Conservation (phyloP, 768 basidiomycete species). For the Suillus variegatus region DNA sequence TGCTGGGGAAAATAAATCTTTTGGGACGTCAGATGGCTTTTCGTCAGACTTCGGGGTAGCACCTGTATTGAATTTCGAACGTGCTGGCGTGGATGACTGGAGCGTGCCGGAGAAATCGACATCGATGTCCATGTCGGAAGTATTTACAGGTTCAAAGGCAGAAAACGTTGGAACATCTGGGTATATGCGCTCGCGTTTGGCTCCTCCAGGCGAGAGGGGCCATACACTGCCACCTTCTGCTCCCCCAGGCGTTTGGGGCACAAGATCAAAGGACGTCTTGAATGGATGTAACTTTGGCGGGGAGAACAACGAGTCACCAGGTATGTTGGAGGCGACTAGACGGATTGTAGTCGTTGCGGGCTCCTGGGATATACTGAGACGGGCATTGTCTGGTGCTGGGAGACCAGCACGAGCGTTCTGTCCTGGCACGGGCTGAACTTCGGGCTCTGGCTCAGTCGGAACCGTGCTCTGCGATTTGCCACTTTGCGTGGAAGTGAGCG, state of each 20-base stretch:
- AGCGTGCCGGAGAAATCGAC: conserved; percentile 38
- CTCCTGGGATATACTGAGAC: conserved; percentile 57
- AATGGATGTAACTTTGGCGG: conserved; percentile 72
- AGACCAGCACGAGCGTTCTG: conserved; percentile 56
- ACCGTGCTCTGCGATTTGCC: conserved; percentile 29
- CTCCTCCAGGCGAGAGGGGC: conserved; percentile 40
- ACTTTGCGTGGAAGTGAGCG: conserved; percentile 26
- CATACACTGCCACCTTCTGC: conserved; percentile 30
- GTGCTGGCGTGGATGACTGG: conserved; percentile 21
- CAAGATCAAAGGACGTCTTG: conserved; percentile 67
- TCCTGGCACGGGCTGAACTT: conserved; percentile 57
- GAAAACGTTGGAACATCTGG: conserved; percentile 39
- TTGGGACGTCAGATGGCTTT: conserved; percentile 31
- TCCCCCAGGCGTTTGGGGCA: conserved; percentile 53
- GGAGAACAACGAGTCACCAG: conserved; percentile 27
- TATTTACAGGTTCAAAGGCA: conserved; percentile 29
- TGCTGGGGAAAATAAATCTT: conserved; percentile 45
- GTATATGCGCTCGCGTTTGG: conserved; percentile 35
- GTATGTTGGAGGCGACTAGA: conserved; percentile 37
- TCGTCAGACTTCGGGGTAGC: conserved; percentile 28
- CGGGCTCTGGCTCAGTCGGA: conserved; percentile 18
- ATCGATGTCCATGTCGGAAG: conserved; percentile 36
- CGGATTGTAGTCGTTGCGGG: conserved; percentile 51
- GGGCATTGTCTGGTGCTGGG: conserved; percentile 61
- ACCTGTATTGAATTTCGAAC: conserved; percentile 26